Evolutionary conservation across 176 grass and related monocot species (phyloP).

Genomic region (Juncus inflexus): DNA sequence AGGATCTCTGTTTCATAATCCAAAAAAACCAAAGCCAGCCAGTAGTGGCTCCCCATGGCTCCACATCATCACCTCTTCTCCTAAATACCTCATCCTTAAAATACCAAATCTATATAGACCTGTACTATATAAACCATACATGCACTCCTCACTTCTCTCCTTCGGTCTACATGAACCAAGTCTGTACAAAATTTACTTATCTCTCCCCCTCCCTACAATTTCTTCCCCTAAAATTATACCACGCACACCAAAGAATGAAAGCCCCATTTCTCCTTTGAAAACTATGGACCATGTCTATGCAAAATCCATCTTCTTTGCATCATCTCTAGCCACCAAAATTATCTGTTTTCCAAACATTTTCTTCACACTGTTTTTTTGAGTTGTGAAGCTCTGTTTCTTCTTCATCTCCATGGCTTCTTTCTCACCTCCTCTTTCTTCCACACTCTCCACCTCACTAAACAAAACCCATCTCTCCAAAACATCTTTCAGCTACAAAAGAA

Average conservation of each 20-base stretch:
- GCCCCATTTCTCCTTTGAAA: not conserved
- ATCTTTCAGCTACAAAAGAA: conserved; percentile 13
- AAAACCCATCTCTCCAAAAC: conserved; percentile 3
- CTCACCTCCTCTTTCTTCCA: conserved; percentile 28
- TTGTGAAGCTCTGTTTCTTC: not conserved
- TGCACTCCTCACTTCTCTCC: too few relatives aligned
- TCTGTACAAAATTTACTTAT: too few relatives aligned
- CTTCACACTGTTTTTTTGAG: not conserved
- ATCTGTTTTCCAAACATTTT: not conserved
- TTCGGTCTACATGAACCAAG: too few relatives aligned
- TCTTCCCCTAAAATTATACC: not conserved
- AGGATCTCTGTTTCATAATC: not conserved
- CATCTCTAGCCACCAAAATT: conserved; percentile 21
- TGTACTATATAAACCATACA: too few relatives aligned
- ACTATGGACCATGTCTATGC: conserved; percentile 12
- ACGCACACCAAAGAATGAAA: not conserved
- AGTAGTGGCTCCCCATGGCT: conserved; percentile 3
- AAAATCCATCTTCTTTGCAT: not conserved
- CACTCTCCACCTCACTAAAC: conserved; percentile 28
- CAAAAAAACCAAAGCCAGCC: conserved; percentile 20
- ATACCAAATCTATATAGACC: too few relatives aligned
- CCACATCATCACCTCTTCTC: conserved; percentile 12
- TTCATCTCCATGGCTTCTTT: conserved; percentile 34
- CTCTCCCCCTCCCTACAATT: too few relatives aligned
- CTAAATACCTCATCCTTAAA: conserved; percentile 15